phyloP scores from a whole-genome alignment of 106 monocot genomes.

The Gastrodia elata region DNA sequence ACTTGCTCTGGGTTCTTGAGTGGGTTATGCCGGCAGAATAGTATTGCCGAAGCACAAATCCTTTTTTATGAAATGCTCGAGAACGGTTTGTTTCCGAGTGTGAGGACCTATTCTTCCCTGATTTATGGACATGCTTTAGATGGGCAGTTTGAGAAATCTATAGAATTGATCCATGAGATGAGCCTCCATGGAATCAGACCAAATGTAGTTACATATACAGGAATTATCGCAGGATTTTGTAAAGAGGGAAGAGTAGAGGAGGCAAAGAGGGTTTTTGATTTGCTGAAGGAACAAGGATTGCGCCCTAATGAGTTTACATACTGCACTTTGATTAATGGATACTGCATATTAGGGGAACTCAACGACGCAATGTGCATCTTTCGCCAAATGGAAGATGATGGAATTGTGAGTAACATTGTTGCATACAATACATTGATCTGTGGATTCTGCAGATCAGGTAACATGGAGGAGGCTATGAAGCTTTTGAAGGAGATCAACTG shows the following conservation, averaged over 20 bases:
- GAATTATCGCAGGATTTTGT: constrained; percentile 22
- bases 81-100: constrained; percentile 27
- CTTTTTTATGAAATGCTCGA: constrained; percentile 31
- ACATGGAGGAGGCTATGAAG: constrained; percentile 26
- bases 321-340: constrained; percentile 27
- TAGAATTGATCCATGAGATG: constrained; percentile 23
- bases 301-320: constrained; percentile 40
- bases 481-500: constrained; percentile 17
- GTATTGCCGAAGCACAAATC: constrained; percentile 23
- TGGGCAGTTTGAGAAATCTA: constrained; percentile 27
- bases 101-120: constrained; percentile 26
- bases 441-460: constrained; percentile 32
- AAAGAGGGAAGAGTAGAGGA: constrained; percentile 27
- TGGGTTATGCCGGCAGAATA: constrained; percentile 25
- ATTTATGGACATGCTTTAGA: constrained; percentile 24
- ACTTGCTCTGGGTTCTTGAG: constrained; percentile 32
- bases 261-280: constrained; percentile 22
- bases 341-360: constrained; percentile 28
- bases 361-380: constrained; percentile 28
- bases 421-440: constrained; percentile 31
- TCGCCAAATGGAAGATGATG: constrained; percentile 21
- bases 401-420: constrained; percentile 13
- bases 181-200: constrained; percentile 11
- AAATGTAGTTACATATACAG: constrained; percentile 41
- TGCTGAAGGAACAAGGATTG: constrained; percentile 20